Base-by-base conservation (phyloP, 1,139 yeast genomes). In the Yamadazyma triangularis region DNA sequence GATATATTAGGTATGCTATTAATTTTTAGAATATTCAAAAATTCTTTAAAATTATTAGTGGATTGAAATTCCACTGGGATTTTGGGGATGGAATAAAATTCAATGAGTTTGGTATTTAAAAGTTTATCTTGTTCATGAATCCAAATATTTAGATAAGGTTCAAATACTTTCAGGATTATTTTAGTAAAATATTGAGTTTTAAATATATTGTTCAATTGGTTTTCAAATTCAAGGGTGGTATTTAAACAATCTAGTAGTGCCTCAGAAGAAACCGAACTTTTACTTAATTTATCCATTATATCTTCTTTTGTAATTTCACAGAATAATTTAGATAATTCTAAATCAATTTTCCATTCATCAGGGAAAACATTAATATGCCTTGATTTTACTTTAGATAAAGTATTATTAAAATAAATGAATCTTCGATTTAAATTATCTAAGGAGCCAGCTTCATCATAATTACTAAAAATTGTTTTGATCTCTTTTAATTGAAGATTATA, bases 391-490 rank as follows among this genome's bases (percentile, higher is more conserved):
- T 75, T 72, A 28, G 70, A 71, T 35, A 89, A 58, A 1, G 86
- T 71, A 42, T 84, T 78, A 44, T 82, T 80, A 56, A 87, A 82
- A 54, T 84, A 91, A 20, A 89, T 73, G 51, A 77, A 91, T 30
- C 98, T 66, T 43, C 97, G 65, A 13, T 77, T 72, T 28, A 91
- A 60, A 54, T 91, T 91, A 39, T 91, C 98, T 39, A 91, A 60
- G 2, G 95, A 82, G 1, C 96, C 96, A 0, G 98, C 97, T 56
- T 89, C 98, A 45, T 88, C 96, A 13, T 77, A 68, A 18, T 78
- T 69, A 34, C 77, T 73, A 57, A 91, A 91, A 10, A 91, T 86
- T 15, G 75, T 64, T 26, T 73, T 72, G 35, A 91, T 78, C 48
- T 89, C 97, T 42, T 73, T 73, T 34, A 91, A 65, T 41, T 83